Conservation (phyloP, 2,329 filamentous ascomycete genomes). For the Colletotrichum lupini region DNA sequence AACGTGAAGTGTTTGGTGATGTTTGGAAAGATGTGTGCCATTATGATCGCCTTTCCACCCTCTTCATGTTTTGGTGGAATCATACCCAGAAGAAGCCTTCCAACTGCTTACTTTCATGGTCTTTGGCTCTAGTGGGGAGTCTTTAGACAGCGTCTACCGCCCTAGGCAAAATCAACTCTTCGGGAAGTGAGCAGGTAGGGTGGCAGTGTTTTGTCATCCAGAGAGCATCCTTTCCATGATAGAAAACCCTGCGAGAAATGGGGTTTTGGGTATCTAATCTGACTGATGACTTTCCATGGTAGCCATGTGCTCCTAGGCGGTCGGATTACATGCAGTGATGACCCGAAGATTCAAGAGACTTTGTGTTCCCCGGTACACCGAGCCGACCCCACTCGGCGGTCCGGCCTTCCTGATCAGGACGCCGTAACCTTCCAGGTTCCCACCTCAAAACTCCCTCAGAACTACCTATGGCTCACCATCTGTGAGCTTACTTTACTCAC, state of each 20-base stretch:
- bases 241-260: no score
- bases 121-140: no score
- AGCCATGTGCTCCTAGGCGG: not conserved
- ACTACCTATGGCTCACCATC: no score
- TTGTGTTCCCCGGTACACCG: not conserved
- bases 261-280: no score
- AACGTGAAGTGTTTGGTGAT: not conserved
- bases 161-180: no score
- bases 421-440: not conserved
- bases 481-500: not conserved
- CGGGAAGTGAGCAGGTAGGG: no score
- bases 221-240: no score
- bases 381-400: not conserved
- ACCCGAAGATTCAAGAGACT: not conserved
- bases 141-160: no score
- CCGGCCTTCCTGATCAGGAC: slow-evolving; percentile 11
- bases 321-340: not conserved
- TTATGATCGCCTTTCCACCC: not conserved
- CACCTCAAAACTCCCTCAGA: not conserved
- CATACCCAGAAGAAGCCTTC: no score
- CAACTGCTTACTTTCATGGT: no score
- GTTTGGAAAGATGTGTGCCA: not conserved
- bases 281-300: not conserved
- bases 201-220: no score
- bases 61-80: not conserved